Base-by-base conservation (phyloP, 352 stramenopile species). In the Poterioochromonas sp. region DNA sequence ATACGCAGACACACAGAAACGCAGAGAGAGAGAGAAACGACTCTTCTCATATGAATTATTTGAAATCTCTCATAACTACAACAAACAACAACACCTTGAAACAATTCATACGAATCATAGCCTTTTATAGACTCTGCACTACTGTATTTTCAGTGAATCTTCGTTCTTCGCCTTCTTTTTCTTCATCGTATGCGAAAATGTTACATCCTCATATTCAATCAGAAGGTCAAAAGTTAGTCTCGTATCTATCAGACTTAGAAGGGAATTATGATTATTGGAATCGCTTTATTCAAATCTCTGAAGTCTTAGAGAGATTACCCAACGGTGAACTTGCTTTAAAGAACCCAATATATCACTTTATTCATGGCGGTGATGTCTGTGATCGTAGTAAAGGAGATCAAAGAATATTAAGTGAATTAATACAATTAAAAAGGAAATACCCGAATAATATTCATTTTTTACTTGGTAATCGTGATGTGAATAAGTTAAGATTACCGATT, bases 401-500 rank as follows among this genome's bases (percentile, higher is more conserved):
- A 40, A 5, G 37, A 15, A 39, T 80, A 34, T 26, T 77, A 18
- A 47, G 40, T 35, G 64, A 80, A 41, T 44, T 80, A 11, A 18
- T 80, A 37, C 2, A 79, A 49, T 43, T 80, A 37, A 80, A 80
- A 43, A 44, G 32, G 32, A 35, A 35, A 29, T 80, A 80, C 32
- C 35, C 73, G 5, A 20, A 80, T 47, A 32, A 34, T 54, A 32
- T 80, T 43, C 35, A 47, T 68, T 80, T 80, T 32, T 44, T 80
- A 32, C 35, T 80, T 22, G 77, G 77, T 11, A 80, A 80, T 78
- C 54, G 77, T 44, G 77, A 80, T 78, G 35, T 80, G 8, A 80
- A 80, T 39, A 80, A 80, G 47, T 51, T 80, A 34, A 58, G 77
- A 51, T 49, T 80, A 39, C 29, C n/a, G 8, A 26, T 37, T 34